Evolutionary conservation across 2,329 filamentous ascomycete species (phyloP), one percentile per base, ranked within the genome.

Genomic region (Alternaria sp.): DNA sequence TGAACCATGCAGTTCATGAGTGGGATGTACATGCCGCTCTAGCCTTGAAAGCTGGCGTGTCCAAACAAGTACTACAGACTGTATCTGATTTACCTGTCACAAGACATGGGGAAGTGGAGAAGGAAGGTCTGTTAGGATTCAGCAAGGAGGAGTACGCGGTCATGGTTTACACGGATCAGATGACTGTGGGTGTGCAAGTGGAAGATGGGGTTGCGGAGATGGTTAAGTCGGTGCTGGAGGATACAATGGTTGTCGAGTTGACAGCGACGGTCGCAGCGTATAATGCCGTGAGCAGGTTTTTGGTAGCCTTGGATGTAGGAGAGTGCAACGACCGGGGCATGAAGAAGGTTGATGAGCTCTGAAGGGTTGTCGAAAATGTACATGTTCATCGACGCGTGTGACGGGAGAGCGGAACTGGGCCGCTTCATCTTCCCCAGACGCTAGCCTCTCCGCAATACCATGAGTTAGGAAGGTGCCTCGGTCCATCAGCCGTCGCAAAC

Each of bases 1-100:
- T 92, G 71, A 96, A 96, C 78, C 78, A 85, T 14, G 93, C 93
- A 0, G 92, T 91, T 85, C 96, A 94, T 79, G 93, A 96, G 78
- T 96, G 92, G 93, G 86, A 83, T 44, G 86, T 91, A 51, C 93
- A 96, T 74, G 89, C 88, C 16, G 91, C 91, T 3, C 71, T 83
- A 3, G 83, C 94, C 8, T 83, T 86, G 7, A 81, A 84, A 32
- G 80, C 80, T 24, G 88, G 84, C 0, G 87, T 89, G 7, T 84
- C 90, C 22, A 87, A 83, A 0, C 89, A 89, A 11, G 67, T 65
- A 0, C 82, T 95, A 41, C 49, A 71, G 32, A 85, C 85, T 5
- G 81, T 83, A 8, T 64, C 63, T 9, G 61, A 62, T 9, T 46
- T 69, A 4, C 66, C 76, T 26, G 70, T 69, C 12, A 57, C 59